These are phyloP conservation scores for Globisporangium carolinianum DNA, from an alignment of 352 stramenopile species.

Conservation along the genomic window DNA sequence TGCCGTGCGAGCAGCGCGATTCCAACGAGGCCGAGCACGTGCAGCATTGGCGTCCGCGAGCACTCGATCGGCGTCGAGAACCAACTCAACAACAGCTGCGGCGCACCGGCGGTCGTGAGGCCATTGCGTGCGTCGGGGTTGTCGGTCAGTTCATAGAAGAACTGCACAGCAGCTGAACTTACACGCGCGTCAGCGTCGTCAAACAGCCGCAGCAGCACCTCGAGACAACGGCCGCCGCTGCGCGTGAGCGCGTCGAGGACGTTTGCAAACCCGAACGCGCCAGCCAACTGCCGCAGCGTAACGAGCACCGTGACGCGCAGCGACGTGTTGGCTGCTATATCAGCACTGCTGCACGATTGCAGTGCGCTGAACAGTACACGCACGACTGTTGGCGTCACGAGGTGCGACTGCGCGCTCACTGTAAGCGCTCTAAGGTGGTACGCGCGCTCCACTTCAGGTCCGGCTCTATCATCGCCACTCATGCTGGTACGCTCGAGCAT, in stretches of 20 bases:
- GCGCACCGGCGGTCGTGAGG: conserved; percentile 55
- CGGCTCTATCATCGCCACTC: background rate
- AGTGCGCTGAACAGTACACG: conserved; percentile 9
- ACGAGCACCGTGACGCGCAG: conserved; percentile 31
- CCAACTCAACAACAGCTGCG: conserved; percentile 39
- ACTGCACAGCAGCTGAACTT: conserved; percentile 27
- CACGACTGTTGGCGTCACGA: conserved; percentile 4
- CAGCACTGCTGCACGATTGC: conserved; percentile 3
- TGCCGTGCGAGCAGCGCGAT: conserved; percentile 46
- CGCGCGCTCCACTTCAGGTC: background rate
- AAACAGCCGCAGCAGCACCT: conserved; percentile 40
- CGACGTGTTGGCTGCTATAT: no score
- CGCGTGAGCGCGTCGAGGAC: conserved; percentile 53
- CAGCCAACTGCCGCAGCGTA: conserved; percentile 27
- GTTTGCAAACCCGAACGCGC: conserved; percentile 41
- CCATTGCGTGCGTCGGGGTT: conserved; percentile 42
- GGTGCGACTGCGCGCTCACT: conserved; percentile 1
- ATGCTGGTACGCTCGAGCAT: background rate
- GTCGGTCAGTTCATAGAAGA: conserved; percentile 58
- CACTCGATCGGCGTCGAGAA: conserved; percentile 23
- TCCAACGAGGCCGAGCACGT: conserved; percentile 43
- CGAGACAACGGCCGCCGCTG: conserved; percentile 41
- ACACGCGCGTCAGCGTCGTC: conserved; percentile 21
- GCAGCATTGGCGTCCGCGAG: conserved; percentile 17
- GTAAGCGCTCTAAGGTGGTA: conserved; percentile 8